Conservation (phyloP, 2,329 filamentous ascomycete genomes). For the Thelonectria discophora region DNA sequence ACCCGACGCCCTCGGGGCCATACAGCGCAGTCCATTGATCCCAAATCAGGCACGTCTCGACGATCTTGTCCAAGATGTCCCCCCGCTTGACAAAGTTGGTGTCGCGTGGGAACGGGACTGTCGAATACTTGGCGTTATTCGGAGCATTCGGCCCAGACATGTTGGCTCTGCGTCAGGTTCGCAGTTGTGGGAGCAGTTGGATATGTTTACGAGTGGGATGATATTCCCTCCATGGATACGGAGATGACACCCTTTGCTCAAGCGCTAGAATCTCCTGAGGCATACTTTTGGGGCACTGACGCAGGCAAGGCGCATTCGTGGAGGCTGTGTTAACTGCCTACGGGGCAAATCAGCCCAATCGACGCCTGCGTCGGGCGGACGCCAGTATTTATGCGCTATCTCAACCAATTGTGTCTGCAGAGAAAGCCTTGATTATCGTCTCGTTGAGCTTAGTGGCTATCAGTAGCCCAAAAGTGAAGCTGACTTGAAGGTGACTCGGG, state of each 20-base stretch:
- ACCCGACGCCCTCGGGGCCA: constrained; percentile 5
- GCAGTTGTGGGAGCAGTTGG: background rate
- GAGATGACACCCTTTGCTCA: too few relatives aligned
- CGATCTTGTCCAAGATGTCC: background rate
- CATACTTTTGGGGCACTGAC: background rate
- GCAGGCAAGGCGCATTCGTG: background rate
- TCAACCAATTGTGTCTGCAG: too few relatives aligned
- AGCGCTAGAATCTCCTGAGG: background rate
- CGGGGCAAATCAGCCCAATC: background rate
- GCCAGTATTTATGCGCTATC: background rate
- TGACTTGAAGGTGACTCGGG: too few relatives aligned
- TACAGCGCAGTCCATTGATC: background rate
- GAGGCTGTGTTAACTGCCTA: constrained; percentile 1
- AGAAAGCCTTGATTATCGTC: too few relatives aligned
- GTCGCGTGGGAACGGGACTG: background rate
- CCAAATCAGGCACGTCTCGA: background rate
- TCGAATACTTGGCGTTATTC: background rate
- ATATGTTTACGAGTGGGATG: too few relatives aligned
- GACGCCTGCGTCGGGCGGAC: background rate
- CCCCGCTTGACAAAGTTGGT: constrained; percentile 1
- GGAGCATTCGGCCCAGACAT: background rate
- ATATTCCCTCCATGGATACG: too few relatives aligned
- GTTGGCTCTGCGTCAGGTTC: background rate
- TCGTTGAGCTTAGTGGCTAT: too few relatives aligned
- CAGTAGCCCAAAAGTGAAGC: too few relatives aligned